Evolutionary conservation across 306 rosid species (phyloP).

Genomic region (Inga laurina): DNA sequence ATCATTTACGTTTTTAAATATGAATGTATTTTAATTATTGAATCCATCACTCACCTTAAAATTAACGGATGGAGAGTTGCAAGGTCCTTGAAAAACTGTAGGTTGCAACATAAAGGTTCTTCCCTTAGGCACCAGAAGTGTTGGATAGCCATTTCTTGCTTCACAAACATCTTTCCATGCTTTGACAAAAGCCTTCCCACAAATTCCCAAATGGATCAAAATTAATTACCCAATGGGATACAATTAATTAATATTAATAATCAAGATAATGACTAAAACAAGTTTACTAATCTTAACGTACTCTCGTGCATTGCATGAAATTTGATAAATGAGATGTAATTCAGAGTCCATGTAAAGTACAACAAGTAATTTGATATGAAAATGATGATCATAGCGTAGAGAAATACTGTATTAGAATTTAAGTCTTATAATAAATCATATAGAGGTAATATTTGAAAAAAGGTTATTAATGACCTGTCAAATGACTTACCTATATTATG

Average conservation of each 20-base stretch:
- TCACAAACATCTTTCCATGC: conserved; percentile 55
- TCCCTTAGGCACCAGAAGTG: conserved; percentile 39
- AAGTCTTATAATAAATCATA: too few relatives aligned
- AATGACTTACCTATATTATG: too few relatives aligned
- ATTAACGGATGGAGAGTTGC: conserved; percentile 39
- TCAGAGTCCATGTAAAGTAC: background rate
- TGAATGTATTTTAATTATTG: background rate
- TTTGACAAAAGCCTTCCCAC: conserved; percentile 49
- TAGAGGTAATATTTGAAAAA: too few relatives aligned
- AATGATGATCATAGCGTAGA: too few relatives aligned
- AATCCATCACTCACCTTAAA: conserved; percentile 34
- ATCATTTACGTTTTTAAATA: too few relatives aligned
- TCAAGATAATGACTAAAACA: background rate
- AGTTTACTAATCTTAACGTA: background rate
- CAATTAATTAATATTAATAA: background rate
- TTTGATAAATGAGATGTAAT: background rate
- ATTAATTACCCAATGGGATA: background rate
- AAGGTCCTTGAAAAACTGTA: conserved; percentile 51
- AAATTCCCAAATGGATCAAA: background rate
- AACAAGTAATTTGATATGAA: background rate
- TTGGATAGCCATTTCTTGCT: conserved; percentile 22
- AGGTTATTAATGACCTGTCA: too few relatives aligned
- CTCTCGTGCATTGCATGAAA: background rate
- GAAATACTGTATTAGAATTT: too few relatives aligned
- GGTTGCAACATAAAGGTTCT: conserved; percentile 49